Conservation (phyloP, 2,329 filamentous ascomycete species). For the Alternaria metachromatica region DNA sequence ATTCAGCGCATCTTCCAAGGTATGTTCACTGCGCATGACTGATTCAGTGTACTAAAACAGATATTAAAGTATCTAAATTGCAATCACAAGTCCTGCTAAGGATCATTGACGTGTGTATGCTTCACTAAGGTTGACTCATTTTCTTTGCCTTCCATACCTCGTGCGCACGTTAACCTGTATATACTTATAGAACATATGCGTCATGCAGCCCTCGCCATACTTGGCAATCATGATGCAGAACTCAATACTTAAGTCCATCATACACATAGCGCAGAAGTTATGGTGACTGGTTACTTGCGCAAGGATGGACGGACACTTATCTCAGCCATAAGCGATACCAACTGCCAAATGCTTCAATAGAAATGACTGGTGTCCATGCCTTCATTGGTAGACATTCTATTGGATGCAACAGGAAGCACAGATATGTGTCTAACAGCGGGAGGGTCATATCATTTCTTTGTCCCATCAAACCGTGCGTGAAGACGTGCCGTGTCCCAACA, state of each 20-base stretch:
- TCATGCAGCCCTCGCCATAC: background rate
- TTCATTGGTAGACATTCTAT: background rate
- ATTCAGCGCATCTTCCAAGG: background rate
- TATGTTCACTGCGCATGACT: background rate
- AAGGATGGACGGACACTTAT: background rate
- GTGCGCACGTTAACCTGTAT: background rate
- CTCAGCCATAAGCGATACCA: background rate
- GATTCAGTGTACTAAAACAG: background rate
- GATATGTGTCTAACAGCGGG: background rate
- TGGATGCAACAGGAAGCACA: background rate
- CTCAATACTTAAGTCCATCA: accelerated
- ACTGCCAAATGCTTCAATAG: background rate
- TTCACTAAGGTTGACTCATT: background rate
- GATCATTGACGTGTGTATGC: background rate
- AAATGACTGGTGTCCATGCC: background rate
- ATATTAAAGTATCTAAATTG: accelerated
- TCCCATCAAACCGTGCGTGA: background rate
- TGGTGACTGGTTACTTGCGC: background rate
- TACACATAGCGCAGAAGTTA: background rate
- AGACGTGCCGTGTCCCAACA: background rate
- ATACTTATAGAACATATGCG: accelerated
- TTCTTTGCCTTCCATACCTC: background rate
- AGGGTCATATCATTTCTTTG: background rate
- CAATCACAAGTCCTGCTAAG: background rate
- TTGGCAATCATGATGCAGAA: background rate